These are phyloP conservation scores for Pichia sp. DNA, from an alignment of 1,139 yeast species.

Conservation along the genomic window DNA sequence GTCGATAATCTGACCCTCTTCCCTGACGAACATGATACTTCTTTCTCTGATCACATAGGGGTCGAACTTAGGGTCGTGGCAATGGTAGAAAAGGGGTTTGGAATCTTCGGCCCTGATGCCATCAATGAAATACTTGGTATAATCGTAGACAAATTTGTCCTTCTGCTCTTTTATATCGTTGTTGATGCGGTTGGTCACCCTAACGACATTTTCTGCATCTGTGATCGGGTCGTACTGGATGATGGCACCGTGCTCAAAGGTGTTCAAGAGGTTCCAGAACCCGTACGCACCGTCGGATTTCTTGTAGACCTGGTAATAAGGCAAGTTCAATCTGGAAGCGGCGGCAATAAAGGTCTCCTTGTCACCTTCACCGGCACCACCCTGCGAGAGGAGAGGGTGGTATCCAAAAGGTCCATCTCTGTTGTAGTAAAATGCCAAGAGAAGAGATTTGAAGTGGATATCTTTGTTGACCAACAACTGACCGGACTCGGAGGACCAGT, in stretches of 20 bases:
- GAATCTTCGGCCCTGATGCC: slow-evolving; percentile 21
- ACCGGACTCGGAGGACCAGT: slow-evolving; percentile 60
- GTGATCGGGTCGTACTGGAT: slow-evolving; percentile 65
- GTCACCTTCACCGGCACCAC: slow-evolving; percentile 61
- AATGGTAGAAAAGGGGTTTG: slow-evolving; percentile 30
- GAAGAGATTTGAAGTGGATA: slow-evolving; percentile 45
- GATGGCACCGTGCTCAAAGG: slow-evolving; percentile 39
- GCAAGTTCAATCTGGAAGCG: slow-evolving; percentile 46
- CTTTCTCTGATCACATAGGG: slow-evolving; percentile 25
- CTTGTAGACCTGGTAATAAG: slow-evolving; percentile 53
- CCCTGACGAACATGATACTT: slow-evolving; percentile 22
- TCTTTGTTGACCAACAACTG: slow-evolving; percentile 51
- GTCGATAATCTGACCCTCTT: slow-evolving; percentile 8
- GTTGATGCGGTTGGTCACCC: slow-evolving; percentile 17
- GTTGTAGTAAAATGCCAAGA: slow-evolving; percentile 55
- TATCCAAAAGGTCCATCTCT: slow-evolving; percentile 52
- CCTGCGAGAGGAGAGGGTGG: slow-evolving; percentile 51
- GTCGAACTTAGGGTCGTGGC: slow-evolving; percentile 32
- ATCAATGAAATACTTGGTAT: slow-evolving; percentile 24
- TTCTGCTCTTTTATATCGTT: slow-evolving; percentile 19
- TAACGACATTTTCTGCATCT: slow-evolving; percentile 40
- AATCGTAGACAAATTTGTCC: slow-evolving; percentile 24
- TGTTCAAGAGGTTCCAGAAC: slow-evolving; percentile 30
- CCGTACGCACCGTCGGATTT: slow-evolving; percentile 27
- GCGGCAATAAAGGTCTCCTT: slow-evolving; percentile 63